Conservation (phyloP, 1,284 basidiomycete genomes). For the Crepidotus sp. region DNA sequence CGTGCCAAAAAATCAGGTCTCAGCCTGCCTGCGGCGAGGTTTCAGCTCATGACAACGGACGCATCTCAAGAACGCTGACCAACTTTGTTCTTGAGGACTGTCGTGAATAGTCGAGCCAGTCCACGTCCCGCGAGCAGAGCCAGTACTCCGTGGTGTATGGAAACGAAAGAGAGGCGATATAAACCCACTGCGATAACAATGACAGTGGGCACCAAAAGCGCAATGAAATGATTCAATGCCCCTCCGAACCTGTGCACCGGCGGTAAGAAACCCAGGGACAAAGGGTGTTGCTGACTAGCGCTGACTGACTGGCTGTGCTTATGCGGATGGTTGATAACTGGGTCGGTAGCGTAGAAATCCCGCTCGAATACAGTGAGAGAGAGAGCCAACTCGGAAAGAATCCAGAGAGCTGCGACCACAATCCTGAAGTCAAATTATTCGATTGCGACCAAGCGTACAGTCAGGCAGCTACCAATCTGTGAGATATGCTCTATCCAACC, state of each 20-base stretch:
- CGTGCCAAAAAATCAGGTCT: conserved; percentile 63
- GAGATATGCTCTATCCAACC: conserved; percentile 36
- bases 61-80: conserved; percentile 3
- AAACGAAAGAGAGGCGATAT: conserved; percentile 36
- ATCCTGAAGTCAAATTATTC: conserved; percentile 29
- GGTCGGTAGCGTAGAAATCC: conserved; percentile 42
- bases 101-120: conserved; percentile 41
- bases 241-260: conserved; percentile 36
- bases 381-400: conserved; percentile 32
- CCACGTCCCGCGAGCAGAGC: conserved; percentile 42
- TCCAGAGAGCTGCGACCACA: conserved; percentile 36
- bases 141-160: conserved; percentile 50
- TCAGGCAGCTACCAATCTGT: conserved; percentile 33
- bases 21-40: conserved; percentile 39
- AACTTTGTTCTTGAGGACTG: conserved; percentile 22
- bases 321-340: conserved; percentile 45
- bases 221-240: conserved; percentile 35
- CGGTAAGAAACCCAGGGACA: neutral
- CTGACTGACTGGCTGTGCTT: conserved; percentile 40
- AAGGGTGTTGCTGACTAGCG: neutral
- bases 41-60: conserved; percentile 1
- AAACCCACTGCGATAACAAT: conserved; percentile 31
- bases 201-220: conserved; percentile 37
- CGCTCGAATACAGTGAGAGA: conserved; percentile 43
- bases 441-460: neutral